Base-by-base conservation (phyloP, 305 asterid genomes). In the Andrographis paniculata region DNA sequence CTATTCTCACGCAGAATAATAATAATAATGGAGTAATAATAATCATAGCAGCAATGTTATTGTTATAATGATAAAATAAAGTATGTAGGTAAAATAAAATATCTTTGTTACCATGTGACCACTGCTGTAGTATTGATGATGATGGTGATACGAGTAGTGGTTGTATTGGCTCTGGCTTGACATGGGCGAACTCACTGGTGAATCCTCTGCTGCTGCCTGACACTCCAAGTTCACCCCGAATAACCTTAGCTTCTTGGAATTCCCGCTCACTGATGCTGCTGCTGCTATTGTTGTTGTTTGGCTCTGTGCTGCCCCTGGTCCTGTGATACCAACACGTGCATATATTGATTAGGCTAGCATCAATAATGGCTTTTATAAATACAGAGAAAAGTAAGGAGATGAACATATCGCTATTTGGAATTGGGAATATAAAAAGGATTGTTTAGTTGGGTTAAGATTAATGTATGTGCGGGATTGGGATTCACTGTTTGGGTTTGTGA, bases 181-280 rank as follows among this genome's bases (percentile, higher is more conserved):
- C 55, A 23, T 23, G 17, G 60, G 49, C 16, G 61, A 61, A 40
- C 50, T 55, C 31, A 27, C 46, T n/a, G 63, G 42, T 4, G 56
- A 49, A 10, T 4, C 30, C 4, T 39, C 68, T 4, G 59, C 72
- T 1, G 52, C 43, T 17, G 62, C 59, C 27, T 58, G 56, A 60
- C 79, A 76, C 36, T 76, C 84, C 21, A 76, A 42, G 59, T 76
- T 76, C 55, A 76, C 84, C 2, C 84, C 84, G 51, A 76, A 76
- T 20, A 76, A 62, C 49, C 83, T 68, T 52, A 74, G 31, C 58
- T 67, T 69, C 71, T 67, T 76, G 14, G 47, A 61, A 42, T 58
- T 75, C 43, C 75, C 73, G 13, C 58, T 53, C 20, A 15, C 20
- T 19, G 17, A 37, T 52, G 37, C 17, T 33, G 40, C 1, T 33